Percentiles rank a stretch among this genome's conserved stretches.
These are phyloP conservation scores for Ceratobasidium sp. DNA, from an alignment of 1,284 basidiomycete species.

Conservation along the genomic window DNA sequence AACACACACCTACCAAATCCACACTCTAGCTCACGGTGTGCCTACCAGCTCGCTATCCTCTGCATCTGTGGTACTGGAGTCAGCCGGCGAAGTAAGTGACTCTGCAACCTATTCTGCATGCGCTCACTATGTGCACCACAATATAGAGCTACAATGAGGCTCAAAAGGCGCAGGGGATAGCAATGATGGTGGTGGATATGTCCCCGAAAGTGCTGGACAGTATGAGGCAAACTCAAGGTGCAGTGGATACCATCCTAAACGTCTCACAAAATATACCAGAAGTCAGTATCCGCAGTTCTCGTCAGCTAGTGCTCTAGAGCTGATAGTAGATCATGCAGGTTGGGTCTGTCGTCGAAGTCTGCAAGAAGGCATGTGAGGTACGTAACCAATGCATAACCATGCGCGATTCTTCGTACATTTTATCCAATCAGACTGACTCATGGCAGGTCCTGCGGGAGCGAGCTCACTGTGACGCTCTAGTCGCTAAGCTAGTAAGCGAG, in stretches of 20 bases:
- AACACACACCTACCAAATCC: background rate
- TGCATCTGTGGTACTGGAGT: background rate
- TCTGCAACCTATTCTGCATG: background rate
- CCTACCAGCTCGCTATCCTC: too few relatives aligned
- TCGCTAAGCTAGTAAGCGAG: background rate
- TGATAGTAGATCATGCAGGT: background rate
- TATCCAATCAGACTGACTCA: too few relatives aligned
- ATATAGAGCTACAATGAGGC: background rate
- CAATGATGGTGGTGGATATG: background rate
- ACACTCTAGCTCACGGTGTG: background rate
- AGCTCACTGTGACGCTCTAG: constrained; percentile 11
- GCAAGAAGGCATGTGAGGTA: too few relatives aligned
- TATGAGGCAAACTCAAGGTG: background rate
- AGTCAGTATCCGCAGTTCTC: background rate
- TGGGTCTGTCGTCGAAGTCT: too few relatives aligned
- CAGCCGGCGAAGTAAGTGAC: background rate
- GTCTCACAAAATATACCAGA: background rate
- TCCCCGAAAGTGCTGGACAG: background rate
- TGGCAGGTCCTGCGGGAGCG: constrained; percentile 4
- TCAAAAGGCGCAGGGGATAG: background rate
- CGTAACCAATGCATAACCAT: too few relatives aligned
- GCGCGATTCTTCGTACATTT: too few relatives aligned
- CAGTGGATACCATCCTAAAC: background rate
- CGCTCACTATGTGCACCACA: background rate
- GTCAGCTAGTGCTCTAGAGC: background rate